Evolutionary conservation across 345 rosid species (phyloP), one percentile per base, ranked within the genome.

Genomic region (Gossypium bickii): DNA sequence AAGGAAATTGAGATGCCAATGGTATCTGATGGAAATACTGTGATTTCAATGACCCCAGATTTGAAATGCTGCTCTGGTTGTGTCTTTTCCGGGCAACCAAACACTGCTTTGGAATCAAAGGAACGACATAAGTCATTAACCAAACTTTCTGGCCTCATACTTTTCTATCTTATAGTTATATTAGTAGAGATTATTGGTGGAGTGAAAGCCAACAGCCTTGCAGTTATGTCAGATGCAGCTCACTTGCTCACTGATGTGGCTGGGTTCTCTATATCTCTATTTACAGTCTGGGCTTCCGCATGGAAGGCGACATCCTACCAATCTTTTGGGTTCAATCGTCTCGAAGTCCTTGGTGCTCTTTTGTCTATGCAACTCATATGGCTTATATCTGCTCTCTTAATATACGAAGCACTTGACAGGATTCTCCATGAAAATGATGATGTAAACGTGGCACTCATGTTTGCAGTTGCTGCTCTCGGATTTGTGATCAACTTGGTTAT

Each of bases 311-410:
- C 91, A 18, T 58, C 84, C 1, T 79, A 74, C 67, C 87, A 84
- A 75, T 86, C 98, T 0, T 94, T 88, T 7, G 94, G 97, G 57
- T 94, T 76, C 80, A 82, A 75, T 61, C 86, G 94, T 47, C 86
- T 89, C 1, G 93, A 94, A 81, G 91, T 94, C 49, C 74, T 92
- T 74, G 98, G 93, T 4, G 91, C 97, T 13, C 90, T 94, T 78
- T 52, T 87, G 17, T 92, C 98, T 1, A 85, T 92, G 68, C 97
- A 89, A 72, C 88, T 92, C 49, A 89, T 90, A 48, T 92, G 97
- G 98, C 70, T 92, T 52, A 82, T 90, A 68, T 89, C 97, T 20
- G 93, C 86, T 5, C 49, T 84, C 75, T 82, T 94, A 61, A 79
- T 85, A 18, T 73, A 85, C 44, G 93, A 94, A 86, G 94, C 98